Conservation (phyloP, 176 grass and related monocot genomes). For the barley (Hordeum vulgare) region MorexV3_pseudomolecules_assembly NC_058520.1:28685706-28686205, state of each 20-base stretch:
- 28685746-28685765: neutral
- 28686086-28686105: neutral
- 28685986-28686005: conserved; percentile 18
- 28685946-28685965: conserved; percentile 57
- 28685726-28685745: conserved; percentile 49
- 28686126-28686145: neutral
- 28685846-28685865: neutral
- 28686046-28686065: neutral
- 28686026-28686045: neutral
- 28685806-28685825: neutral
- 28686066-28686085: neutral
- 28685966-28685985: conserved; percentile 82
- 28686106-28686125: neutral
- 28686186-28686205: neutral
- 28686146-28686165: neutral
- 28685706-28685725: conserved; percentile 74
- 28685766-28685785: neutral
- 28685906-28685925: conserved; percentile 76
- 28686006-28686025: neutral
- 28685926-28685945: conserved; percentile 82
- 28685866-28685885: conserved; percentile 40
- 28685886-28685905: conserved; percentile 96
- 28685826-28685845: neutral
- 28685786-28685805: neutral
- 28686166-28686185: neutral